Percentiles rank a stretch among this genome's conserved stretches.
Evolutionary conservation across 352 stramenopile genomes (phyloP).

Genomic region (Pythium brassicae): DNA sequence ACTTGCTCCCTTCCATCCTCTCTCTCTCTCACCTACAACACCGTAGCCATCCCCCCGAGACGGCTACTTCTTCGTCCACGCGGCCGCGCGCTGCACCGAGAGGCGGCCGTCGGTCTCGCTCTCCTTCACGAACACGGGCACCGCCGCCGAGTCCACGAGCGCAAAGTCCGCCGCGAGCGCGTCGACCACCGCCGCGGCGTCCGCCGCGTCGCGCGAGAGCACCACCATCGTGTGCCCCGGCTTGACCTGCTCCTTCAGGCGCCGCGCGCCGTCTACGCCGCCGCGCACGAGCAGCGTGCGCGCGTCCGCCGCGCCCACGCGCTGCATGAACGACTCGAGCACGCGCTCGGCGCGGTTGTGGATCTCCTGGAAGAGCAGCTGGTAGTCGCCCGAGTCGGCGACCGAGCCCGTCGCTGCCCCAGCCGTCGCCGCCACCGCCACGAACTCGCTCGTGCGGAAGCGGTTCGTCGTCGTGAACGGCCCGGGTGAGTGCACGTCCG

Average conservation of each 20-base stretch:
- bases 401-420: too few relatives aligned
- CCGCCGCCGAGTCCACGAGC: slow-evolving; percentile 32
- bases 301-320: slow-evolving; percentile 13
- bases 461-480: slow-evolving; percentile 60
- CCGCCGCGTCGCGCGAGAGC: slow-evolving; percentile 29
- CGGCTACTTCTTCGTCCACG: slow-evolving; percentile 41
- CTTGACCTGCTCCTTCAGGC: slow-evolving; percentile 51
- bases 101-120: slow-evolving; percentile 51
- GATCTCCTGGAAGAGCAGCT: slow-evolving; percentile 51
- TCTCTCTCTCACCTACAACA: too few relatives aligned
- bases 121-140: slow-evolving; percentile 49
- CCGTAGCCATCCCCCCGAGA: too few relatives aligned
- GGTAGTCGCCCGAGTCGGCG: too few relatives aligned
- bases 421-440: slow-evolving; percentile 18
- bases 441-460: slow-evolving; percentile 49
- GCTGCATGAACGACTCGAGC: slow-evolving; percentile 52
- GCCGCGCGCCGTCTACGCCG: slow-evolving; percentile 30
- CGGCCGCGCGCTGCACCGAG: slow-evolving; percentile 33
- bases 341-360: slow-evolving; percentile 53
- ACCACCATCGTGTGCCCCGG: slow-evolving; percentile 54
- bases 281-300: slow-evolving; percentile 35
- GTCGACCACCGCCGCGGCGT: slow-evolving; percentile 24
- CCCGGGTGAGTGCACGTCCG: slow-evolving; percentile 60
- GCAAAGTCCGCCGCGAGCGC: slow-evolving; percentile 37
- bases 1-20: not conserved